Evolutionary conservation across 805 yeast species (phyloP), one percentile per base, ranked within the genome.

Genomic region (Kodamaea jinghongensis): DNA sequence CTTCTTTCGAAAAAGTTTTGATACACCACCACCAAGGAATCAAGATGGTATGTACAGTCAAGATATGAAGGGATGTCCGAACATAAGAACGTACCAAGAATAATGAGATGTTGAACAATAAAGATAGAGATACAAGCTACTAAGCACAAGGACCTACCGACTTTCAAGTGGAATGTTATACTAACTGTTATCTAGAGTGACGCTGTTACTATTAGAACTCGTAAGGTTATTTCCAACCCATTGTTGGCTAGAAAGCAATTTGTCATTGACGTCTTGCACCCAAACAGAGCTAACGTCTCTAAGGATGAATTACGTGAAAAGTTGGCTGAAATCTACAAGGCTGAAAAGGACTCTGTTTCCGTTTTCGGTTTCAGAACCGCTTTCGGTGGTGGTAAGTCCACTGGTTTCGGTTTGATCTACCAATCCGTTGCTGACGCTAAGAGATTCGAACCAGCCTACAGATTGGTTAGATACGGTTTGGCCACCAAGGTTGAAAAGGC

Each of bases 341-440:
- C 89, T 66, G 95, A 86, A 66, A 86, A 86, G 79, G 95, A 86
- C 62, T 84, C 91, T 64, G 90, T 87, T 54, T 90, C 98, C 55
- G 99, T 91, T 61, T 93, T 93, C 70, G 98, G 98, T 73, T 87
- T 93, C 96, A 86, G 96, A 83, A 93, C 98, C 65, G 95, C 88
- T 76, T 93, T 79, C 75, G 99, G 99, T 87, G 99, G 99, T 76
- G 96, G 97, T 69, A 91, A 87, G 78, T 87, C 99, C 56, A 84
- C 96, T 56, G 99, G 99, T 72, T 93, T 93, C 78, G 99, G 98
- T 76, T 81, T 93, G 71, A 86, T 93, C 67, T 93, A 93, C 91
- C 91, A 88, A 85, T 86, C 96, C 61, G 87, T 80, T 65, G 96
- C 95, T 63, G 96, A 90, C 70, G 91, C 96, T 70, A 87, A 90